Base-by-base conservation (phyloP, 768 basidiomycete species). In the Stropharia rugosoannulata region DNA sequence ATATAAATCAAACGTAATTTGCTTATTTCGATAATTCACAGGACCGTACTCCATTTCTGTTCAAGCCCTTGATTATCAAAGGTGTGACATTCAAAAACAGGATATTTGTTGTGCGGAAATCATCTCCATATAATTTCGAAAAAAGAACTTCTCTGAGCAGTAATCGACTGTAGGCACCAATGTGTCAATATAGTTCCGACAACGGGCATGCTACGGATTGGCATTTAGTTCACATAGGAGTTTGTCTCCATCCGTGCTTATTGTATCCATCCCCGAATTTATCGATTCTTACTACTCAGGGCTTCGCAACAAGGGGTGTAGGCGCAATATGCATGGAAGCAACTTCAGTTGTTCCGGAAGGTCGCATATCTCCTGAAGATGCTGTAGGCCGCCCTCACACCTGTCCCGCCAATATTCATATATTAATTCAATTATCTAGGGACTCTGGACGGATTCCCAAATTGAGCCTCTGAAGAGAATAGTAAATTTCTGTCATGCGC, bases 101-200 rank as follows among this genome's bases (percentile, higher is more conserved):
- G 51, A 82, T 89, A 39, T 89, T 82, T 60, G 86, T 85, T 50
- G 86, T 85, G 62, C 37, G 78, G 1, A 32, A 69, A 25, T 37
- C 5, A 2, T 18, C 13, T 35, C 10, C 32, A 48, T 9, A 25
- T 29, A 16, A 16, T 46, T 13, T 15, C 22, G 22, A 22, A 1
- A 1, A 1, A 22, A 22, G 49, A 15, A n/a, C 46, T 44, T 40
- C 25, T 13, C 27, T 19, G 42, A 50, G 27, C 27, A 45, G 8
- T 58, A 86, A 85, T 73, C 22, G 43, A 10, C 16, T 32, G 11
- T 35, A 52, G 51, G 27, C 88, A 10, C 89, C 88, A 2, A 92
- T 93, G 90, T 93, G 91, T 67, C 85, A 87, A 69, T 94, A 93
- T 71, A 87, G 85, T 55, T 77, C 84, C 8, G 80, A 88, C 43